Evolutionary conservation across 352 stramenopile species (phyloP).

Genomic region (Pythium aristosporum): DNA sequence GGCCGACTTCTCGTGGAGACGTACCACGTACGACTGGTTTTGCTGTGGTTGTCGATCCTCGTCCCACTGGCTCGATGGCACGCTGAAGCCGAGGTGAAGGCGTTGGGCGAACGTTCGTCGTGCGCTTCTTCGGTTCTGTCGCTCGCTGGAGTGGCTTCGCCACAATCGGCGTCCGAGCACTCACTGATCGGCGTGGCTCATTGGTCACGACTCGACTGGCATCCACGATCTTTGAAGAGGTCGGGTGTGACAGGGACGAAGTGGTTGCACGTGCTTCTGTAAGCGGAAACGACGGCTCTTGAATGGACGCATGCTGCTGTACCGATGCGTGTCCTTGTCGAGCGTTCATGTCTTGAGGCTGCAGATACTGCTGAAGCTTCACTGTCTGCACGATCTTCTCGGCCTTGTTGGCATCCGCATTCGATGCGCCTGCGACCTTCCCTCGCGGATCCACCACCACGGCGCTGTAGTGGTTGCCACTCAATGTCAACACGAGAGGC

Average conservation of each 20-base stretch:
- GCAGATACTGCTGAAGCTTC: not conserved
- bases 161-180: not conserved
- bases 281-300: no score
- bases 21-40: not conserved
- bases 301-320: no score
- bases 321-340: no score
- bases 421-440: not conserved
- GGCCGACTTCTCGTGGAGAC: not conserved
- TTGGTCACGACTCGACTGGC: no score
- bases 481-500: not conserved
- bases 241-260: no score
- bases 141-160: not conserved
- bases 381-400: not conserved
- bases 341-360: not conserved
- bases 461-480: not conserved
- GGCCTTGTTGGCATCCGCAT: not conserved
- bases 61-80: not conserved
- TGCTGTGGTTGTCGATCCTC: not conserved
- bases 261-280: no score
- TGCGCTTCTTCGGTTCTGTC: not conserved
- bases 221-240: no score
- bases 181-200: not conserved
- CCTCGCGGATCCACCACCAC: conserved; percentile 4
- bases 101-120: not conserved
- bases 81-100: not conserved